phyloP scores from a whole-genome alignment of 139 green algal species.

The Closterium sp. region DNA sequence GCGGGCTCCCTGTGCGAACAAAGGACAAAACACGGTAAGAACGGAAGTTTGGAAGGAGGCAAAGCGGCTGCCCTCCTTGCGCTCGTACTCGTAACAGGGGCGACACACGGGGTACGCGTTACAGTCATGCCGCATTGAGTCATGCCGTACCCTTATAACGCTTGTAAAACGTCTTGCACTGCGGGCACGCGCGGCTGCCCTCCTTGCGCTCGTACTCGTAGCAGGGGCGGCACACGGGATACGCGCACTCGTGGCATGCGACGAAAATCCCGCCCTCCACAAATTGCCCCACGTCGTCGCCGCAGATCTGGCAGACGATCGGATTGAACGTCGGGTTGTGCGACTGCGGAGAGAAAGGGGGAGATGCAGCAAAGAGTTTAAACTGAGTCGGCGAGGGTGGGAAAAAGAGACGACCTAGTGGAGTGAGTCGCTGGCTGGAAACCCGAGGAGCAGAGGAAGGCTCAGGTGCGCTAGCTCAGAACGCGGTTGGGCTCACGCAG shows the following conservation, averaged over 20 bases:
- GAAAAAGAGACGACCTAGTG: too few relatives aligned
- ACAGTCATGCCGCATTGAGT: too few relatives aligned
- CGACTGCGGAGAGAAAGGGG: not conserved
- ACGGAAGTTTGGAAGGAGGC: not conserved
- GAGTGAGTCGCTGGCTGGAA: too few relatives aligned
- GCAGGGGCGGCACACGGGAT: slow-evolving; percentile 43
- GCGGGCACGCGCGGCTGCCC: slow-evolving; percentile 16
- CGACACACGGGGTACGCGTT: too few relatives aligned
- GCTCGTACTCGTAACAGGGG: too few relatives aligned
- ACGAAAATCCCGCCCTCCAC: slow-evolving; percentile 20
- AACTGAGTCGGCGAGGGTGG: not conserved
- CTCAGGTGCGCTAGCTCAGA: too few relatives aligned
- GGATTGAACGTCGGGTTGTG: slow-evolving; percentile 7
- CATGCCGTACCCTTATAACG: slow-evolving; percentile 28
- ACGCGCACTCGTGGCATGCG: slow-evolving; percentile 48
- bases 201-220: slow-evolving; percentile 51
- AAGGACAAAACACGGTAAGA: not conserved
- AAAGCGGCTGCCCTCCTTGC: too few relatives aligned
- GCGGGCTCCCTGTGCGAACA: slow-evolving; percentile 18
- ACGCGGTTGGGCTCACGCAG: too few relatives aligned
- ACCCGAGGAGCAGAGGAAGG: too few relatives aligned
- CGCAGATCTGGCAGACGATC: slow-evolving; percentile 33
- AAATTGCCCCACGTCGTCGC: slow-evolving; percentile 24
- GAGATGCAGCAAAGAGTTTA: not conserved
- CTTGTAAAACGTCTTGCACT: slow-evolving; percentile 42